Evolutionary conservation across 2,329 filamentous ascomycete genomes (phyloP), one percentile per base, ranked within the genome.

Genomic region (Microsporum audouinii): DNA sequence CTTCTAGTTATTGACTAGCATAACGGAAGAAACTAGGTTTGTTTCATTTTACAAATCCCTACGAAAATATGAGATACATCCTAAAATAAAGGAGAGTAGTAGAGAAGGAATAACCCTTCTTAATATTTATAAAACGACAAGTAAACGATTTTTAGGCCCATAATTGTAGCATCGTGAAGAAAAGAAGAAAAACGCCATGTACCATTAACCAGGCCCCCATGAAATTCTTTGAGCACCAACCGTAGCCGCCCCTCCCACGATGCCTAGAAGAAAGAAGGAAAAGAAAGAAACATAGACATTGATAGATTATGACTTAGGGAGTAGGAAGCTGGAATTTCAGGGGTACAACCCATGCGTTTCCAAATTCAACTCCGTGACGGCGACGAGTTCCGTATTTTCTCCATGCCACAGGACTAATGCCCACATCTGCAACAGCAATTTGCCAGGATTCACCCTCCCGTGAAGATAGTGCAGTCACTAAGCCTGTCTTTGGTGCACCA

Each of bases 301-400:
- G 29, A 14, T 33, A 53, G 33, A 53, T 4, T 53, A 31, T 31
- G 14, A 14, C 7, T 57, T 33, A 57, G 14, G 55, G 55, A 10
- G 55, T 57, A 2, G 55, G 33, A 27, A 41, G 55, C 34, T 63
- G 72, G 66, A 72, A 82, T 57, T 75, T 72, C 74, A 94, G 82
- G 67, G 87, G 84, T 12, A 95, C 80, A 64, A 94, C 85, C 92
- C 92, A 97, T 65, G 86, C 84, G 63, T 86, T 85, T 29, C 89
- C 90, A 78, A 96, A 97, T 68, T 91, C 90, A 61, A 96, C 87
- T 0, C 91, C 91, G 65, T 89, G 86, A 23, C 91, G 84, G 58
- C 90, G 84, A 70, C 88, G 86, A 3, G 88, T 89, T 1, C 89
- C 88, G 0, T 88, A 88, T 71, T 90, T 90, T 70, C 87, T 87